These are phyloP conservation scores for Clitopilus passeckerianus DNA, from an alignment of 768 basidiomycete species.

Conservation along the genomic window DNA sequence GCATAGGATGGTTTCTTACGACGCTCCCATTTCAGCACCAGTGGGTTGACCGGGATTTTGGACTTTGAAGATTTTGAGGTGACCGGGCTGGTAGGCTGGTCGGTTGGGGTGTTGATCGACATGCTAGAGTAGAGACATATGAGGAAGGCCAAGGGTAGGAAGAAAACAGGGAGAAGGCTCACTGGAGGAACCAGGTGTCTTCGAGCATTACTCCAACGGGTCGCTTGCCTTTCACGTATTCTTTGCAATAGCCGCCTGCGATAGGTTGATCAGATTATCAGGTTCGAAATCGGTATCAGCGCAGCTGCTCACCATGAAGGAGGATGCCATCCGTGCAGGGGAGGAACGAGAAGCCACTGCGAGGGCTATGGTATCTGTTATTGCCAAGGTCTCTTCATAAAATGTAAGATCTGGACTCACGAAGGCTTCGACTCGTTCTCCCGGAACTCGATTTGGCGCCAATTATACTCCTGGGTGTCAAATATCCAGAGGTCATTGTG, in stretches of 20 bases:
- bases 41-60: conserved; percentile 37
- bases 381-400: neutral
- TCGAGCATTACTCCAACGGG: conserved; percentile 85
- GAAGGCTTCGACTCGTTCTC: conserved; percentile 71
- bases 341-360: conserved; percentile 84
- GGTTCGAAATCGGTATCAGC: neutral
- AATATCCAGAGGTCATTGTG: conserved; percentile 84
- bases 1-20: conserved; percentile 68
- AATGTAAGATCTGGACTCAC: conserved; percentile 31
- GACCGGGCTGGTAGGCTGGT: conserved; percentile 12
- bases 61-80: conserved; percentile 15
- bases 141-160: neutral
- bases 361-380: conserved; percentile 37
- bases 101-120: conserved; percentile 16
- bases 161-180: conserved; percentile 12
- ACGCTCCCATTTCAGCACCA: conserved; percentile 79
- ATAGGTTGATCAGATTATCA: neutral
- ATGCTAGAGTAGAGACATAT: neutral
- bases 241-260: conserved; percentile 86
- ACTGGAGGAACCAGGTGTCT: conserved; percentile 87
- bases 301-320: conserved; percentile 54
- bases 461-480: conserved; percentile 81
- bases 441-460: conserved; percentile 72
- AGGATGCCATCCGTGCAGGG: conserved; percentile 74
- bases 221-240: conserved; percentile 81